Conservation (phyloP, 2,329 filamentous ascomycete species). For the Fusarium equiseti region DNA sequence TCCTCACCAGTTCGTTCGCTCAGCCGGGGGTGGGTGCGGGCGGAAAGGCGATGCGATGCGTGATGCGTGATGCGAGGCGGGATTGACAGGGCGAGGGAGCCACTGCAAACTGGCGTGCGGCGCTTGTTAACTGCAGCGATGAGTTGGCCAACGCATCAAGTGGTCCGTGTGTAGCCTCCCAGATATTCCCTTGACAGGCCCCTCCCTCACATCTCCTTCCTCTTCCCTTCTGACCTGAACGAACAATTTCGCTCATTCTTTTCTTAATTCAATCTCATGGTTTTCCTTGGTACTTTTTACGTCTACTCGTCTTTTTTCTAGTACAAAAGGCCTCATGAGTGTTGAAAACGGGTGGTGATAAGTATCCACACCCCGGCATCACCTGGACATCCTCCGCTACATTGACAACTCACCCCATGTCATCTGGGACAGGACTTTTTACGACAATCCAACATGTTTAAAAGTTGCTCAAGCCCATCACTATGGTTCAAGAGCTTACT, state of each 20-base stretch:
- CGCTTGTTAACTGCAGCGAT: slow-evolving; percentile 58
- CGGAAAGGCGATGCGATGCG: slow-evolving; percentile 39
- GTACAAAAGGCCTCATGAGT: slow-evolving; percentile 5
- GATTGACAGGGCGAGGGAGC: slow-evolving; percentile 44
- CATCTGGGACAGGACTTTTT: slow-evolving; percentile 21
- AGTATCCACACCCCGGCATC: slow-evolving; percentile 39
- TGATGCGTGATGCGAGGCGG: slow-evolving; percentile 42
- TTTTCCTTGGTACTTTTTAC: slow-evolving; percentile 4
- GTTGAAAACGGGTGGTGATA: slow-evolving; percentile 29
- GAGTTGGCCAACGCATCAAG: slow-evolving; percentile 59
- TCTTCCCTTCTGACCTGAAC: slow-evolving; percentile 28
- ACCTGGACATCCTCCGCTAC: slow-evolving; percentile 36
- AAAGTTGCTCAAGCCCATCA: not conserved
- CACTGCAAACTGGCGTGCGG: slow-evolving; percentile 43
- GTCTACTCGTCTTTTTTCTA: slow-evolving; percentile 3
- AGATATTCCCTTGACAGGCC: slow-evolving; percentile 46
- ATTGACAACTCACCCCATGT: slow-evolving; percentile 38
- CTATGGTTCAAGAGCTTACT: not conserved
- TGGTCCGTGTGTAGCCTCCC: slow-evolving; percentile 57
- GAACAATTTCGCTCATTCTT: slow-evolving; percentile 6
- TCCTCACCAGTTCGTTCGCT: slow-evolving; percentile 41
- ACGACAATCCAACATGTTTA: not conserved
- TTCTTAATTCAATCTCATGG: not conserved
- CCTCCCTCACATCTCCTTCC: slow-evolving; percentile 37
- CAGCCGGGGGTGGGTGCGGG: slow-evolving; percentile 33